Conservation (phyloP, 2,329 filamentous ascomycete genomes). For the Davidsoniella neocaledoniae region DNA sequence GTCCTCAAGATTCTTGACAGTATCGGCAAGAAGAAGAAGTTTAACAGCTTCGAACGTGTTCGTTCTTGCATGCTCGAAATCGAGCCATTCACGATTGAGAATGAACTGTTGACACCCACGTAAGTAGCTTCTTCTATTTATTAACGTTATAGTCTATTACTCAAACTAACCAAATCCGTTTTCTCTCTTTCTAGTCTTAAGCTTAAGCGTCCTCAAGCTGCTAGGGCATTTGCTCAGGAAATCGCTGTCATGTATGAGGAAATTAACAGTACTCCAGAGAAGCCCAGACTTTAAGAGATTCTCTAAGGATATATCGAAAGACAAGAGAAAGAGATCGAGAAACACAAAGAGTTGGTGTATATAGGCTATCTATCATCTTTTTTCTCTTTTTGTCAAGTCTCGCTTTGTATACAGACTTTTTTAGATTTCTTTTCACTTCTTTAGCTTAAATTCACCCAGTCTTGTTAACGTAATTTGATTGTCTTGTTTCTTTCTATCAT, state of each 20-base stretch:
- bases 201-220: slow-evolving; percentile 40
- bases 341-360: neutral
- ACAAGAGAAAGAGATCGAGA: neutral
- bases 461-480: too few species aligned
- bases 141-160: neutral
- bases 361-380: neutral
- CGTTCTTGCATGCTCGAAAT: slow-evolving; percentile 56
- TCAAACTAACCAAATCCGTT: neutral
- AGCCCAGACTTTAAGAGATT: slow-evolving; percentile 5
- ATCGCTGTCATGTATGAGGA: slow-evolving; percentile 42
- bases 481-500: too few species aligned
- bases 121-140: slow-evolving; percentile 31
- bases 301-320: neutral
- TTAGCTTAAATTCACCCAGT: too few species aligned
- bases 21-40: slow-evolving; percentile 68
- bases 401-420: neutral
- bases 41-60: slow-evolving; percentile 81
- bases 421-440: neutral
- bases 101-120: slow-evolving; percentile 78
- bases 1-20: slow-evolving; percentile 64
- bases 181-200: slow-evolving; percentile 29
- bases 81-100: slow-evolving; percentile 87
- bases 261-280: slow-evolving; percentile 20
- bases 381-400: neutral
- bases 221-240: slow-evolving; percentile 33